Conservation (phyloP, 306 rosid species). For the Pterocarpus macrocarpus region DNA sequence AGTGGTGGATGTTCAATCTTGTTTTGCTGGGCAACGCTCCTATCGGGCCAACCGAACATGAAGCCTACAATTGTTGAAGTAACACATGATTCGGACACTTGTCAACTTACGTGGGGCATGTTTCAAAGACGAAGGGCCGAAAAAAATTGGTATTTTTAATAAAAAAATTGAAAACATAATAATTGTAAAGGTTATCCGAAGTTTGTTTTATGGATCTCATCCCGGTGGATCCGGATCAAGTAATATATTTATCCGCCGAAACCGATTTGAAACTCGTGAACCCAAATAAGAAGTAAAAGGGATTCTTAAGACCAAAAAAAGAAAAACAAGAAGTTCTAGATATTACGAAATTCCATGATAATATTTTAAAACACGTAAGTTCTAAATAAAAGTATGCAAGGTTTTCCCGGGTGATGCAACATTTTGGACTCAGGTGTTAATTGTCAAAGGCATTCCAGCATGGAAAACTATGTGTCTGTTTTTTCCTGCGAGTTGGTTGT, state of each 20-base stretch:
- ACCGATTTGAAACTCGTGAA: not conserved
- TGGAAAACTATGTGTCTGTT: slow-evolving; percentile 16
- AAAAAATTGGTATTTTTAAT: not conserved
- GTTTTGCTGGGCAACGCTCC: slow-evolving; percentile 3
- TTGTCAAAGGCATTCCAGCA: not conserved
- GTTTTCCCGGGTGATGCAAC: not conserved
- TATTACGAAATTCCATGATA: not conserved
- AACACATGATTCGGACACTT: slow-evolving; percentile 30
- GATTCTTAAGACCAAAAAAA: too few relatives aligned
- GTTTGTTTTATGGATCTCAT: slow-evolving; percentile 10
- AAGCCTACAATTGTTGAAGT: slow-evolving; percentile 30
- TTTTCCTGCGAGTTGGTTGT: slow-evolving; percentile 28
- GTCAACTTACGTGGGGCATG: slow-evolving; percentile 17
- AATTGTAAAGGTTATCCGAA: slow-evolving; percentile 9
- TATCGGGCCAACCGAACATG: slow-evolving; percentile 30
- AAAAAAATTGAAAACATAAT: not conserved
- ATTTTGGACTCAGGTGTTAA: not conserved
- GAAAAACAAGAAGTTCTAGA: too few relatives aligned
- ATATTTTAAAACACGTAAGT: too few relatives aligned
- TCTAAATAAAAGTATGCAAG: not conserved
- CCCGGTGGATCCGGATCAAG: slow-evolving; percentile 36
- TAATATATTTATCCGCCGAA: slow-evolving; percentile 24
- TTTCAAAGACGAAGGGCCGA: not conserved
- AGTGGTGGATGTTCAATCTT: slow-evolving; percentile 6
- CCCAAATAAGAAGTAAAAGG: too few relatives aligned